phyloP scores from a whole-genome alignment of 2,329 filamentous ascomycete genomes.

The Domatiomyces globalis region DNA sequence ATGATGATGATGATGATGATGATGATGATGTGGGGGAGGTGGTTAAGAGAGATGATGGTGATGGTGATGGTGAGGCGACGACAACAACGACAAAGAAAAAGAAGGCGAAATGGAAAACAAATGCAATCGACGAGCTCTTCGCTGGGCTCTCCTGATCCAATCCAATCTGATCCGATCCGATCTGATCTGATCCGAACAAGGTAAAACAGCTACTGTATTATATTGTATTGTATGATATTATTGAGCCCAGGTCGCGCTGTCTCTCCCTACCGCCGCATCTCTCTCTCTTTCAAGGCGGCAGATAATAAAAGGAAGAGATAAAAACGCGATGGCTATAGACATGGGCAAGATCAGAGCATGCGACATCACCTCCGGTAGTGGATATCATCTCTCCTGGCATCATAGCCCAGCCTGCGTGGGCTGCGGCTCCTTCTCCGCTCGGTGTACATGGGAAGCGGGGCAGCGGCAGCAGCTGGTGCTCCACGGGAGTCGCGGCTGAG shows the following conservation, averaged over 20 bases:
- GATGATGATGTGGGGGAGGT: neutral
- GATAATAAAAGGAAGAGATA: neutral
- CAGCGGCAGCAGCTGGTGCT: neutral
- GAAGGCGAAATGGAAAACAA: slow-evolving; percentile 41
- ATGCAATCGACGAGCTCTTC: slow-evolving; percentile 64
- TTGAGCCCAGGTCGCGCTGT: too few relatives aligned
- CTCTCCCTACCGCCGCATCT: too few relatives aligned
- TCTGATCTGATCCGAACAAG: too few relatives aligned
- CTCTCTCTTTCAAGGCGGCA: too few relatives aligned
- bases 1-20: slow-evolving; percentile 1
- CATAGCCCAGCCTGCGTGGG: neutral
- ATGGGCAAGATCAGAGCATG: neutral
- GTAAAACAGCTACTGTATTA: too few relatives aligned
- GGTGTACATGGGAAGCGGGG: neutral
- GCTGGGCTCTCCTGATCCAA: slow-evolving; percentile 37
- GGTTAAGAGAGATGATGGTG: neutral
- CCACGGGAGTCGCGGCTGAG: neutral
- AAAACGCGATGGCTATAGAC: neutral
- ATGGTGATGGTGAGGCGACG: neutral
- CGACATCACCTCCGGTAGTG: neutral
- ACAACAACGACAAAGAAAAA: slow-evolving; percentile 30
- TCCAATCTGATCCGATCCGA: neutral
- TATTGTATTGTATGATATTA: too few relatives aligned
- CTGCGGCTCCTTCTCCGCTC: neutral
- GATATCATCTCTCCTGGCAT: neutral